Base-by-base conservation (phyloP, 352 stramenopile genomes). In the Globisporangium paddicum region DNA sequence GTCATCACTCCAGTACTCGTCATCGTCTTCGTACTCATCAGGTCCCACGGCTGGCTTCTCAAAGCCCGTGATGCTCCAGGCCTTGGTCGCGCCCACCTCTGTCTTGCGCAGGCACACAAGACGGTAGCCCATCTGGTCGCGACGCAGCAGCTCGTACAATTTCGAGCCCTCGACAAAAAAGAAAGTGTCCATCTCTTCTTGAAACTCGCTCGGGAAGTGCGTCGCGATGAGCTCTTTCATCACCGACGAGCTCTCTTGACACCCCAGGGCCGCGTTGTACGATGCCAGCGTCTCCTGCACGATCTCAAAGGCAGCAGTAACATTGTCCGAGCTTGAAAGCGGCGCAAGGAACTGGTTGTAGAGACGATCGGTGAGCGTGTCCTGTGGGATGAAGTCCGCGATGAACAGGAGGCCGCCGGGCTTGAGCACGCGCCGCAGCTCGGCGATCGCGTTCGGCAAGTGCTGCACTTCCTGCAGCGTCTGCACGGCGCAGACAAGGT, bases 381-480 rank as follows among this genome's bases (percentile, higher is more conserved):
- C 68, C 30, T 72, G 60, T 11, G 75, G 75, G 46, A 89, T 88
- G 46, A 89, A 89, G 57, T 91, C 82, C 0, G 82, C 82, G 37
- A 89, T 66, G 34, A 86, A 78, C 14, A 91, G 45, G 37, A 83
- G 55, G 5, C 82, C 82, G 16, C 79, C 75, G 14, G 79, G 75
- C 30, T 80, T 79, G 2, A 91, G 67, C 9, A 91, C 79, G 21
- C 82, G 75, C 41, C 73, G 67, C 16, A 89, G 65, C 57, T 89
- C 82, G 9, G 65, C 71, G 38, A 87, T 49, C 0, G 77, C 79
- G 16, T 58, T 55, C 8, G 58, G 45, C 7, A 87, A 51, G 47
- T 83, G 62, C 46, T 73, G 62, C 42, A 91, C 74, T 32, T 91
- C 82, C 48, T 91, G 82, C 10, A 91, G 71, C 45, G 73, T 77